Evolutionary conservation across 495 filamentous ascomycete genomes (phyloP), one percentile per base, ranked within the genome.

Genomic region (Neurospora discreta): DNA sequence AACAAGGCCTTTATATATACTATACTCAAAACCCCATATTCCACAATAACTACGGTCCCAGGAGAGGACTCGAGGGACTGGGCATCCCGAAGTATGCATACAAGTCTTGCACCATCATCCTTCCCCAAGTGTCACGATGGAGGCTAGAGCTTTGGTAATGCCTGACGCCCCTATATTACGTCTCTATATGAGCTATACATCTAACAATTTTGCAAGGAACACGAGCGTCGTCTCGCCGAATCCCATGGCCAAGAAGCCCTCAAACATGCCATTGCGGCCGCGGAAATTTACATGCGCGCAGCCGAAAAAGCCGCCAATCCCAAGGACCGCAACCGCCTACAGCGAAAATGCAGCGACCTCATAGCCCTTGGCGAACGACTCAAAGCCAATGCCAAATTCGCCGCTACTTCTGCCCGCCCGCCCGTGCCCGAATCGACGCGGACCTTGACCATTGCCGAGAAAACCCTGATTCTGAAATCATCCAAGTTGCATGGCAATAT

Each of bases 251-350:
- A 89, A 70, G 85, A 89, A 42, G 93, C 94, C 23, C 83, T 97
- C 68, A 81, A 90, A 43, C 87, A 89, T 73, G 90, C 91, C 70
- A 91, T 95, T 77, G 81, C 87, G 73, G 91, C 91, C 33, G 89
- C 88, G 18, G 92, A 97, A 75, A 80, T 90, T 60, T 93, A 92
- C 72, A 92, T 97, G 89, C 88, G 88, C 76, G 92, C 91, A 2
- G 78, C 91, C 70, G 82, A 83, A 60, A 79, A 89, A 67, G 84
- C 89, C 1, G 74, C 82, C 7, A 80, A 78, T 39, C 74, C 82
- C 15, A 80, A 81, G 23, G 90, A 94, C 36, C 91, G 87, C 71
- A 78, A 81, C 13, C 80, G 82, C 13, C 80, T 95, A 20, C 88
- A 87, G 42, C 77, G 80, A 18, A 92, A 91, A 81, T 92, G 88